Percentiles rank a stretch among this genome's conserved stretches.
These are phyloP conservation scores for Pogostemon cablin DNA, from an alignment of 257 asterid species.

Conservation along the genomic window DNA sequence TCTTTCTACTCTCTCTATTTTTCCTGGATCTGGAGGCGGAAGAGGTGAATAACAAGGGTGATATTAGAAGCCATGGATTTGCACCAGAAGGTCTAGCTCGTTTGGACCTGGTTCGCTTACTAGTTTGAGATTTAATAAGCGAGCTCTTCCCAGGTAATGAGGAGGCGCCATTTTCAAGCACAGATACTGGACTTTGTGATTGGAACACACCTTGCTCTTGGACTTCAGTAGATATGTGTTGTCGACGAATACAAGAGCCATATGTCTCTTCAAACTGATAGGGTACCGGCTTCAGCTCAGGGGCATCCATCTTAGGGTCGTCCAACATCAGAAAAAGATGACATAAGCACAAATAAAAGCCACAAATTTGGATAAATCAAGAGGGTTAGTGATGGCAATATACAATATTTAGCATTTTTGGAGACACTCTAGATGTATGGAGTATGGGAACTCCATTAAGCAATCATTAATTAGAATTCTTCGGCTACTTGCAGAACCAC, in stretches of 20 bases:
- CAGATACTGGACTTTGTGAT: conserved; percentile 74
- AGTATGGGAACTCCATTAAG: neutral
- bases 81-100: conserved; percentile 55
- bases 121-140: conserved; percentile 40
- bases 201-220: conserved; percentile 49
- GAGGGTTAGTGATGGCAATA: neutral
- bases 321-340: neutral
- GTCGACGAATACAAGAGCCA: conserved; percentile 28
- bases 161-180: conserved; percentile 63
- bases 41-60: conserved; percentile 41
- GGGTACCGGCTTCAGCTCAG: conserved; percentile 32
- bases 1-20: conserved; percentile 43
- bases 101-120: conserved; percentile 66
- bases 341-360: conserved; percentile 15
- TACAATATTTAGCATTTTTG: conserved; percentile 8
- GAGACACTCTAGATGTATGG: neutral
- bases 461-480: neutral
- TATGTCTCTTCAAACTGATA: conserved; percentile 30
- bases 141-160: conserved; percentile 44
- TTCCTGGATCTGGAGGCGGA: conserved; percentile 39
- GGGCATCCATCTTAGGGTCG: conserved; percentile 32
- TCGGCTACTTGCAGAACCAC: neutral
- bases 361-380: neutral
- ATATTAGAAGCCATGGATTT: conserved; percentile 57
- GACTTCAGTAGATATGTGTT: conserved; percentile 33